A percentile compares a stretch with the other conserved stretches of the same genome.
These are phyloP conservation scores for Wallacemonas sp. DNA, from an alignment of 208 protist genomes.

Conservation along the genomic window DNA sequence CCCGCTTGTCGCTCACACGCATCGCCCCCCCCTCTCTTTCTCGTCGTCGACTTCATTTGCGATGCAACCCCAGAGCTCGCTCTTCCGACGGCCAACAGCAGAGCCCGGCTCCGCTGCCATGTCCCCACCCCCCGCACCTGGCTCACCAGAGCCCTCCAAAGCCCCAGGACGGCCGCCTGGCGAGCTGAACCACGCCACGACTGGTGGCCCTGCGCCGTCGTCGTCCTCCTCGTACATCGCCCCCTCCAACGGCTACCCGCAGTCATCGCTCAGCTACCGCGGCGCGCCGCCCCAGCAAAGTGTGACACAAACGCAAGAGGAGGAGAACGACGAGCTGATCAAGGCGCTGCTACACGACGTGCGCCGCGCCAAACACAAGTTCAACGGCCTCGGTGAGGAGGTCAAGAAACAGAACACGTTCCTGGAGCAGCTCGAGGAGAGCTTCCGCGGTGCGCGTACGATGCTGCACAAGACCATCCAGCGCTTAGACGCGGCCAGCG, in stretches of 20 bases:
- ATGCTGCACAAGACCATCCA: conserved; percentile 53
- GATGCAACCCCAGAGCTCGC: conserved; percentile 66
- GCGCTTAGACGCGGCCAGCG: conserved; percentile 36
- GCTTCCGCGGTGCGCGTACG: conserved; percentile 40
- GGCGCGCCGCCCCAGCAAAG: conserved; percentile 1
- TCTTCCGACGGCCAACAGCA: conserved; percentile 49
- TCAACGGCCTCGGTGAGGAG: conserved; percentile 62
- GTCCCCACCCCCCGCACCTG: background rate
- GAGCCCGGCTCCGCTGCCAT: conserved; percentile 12
- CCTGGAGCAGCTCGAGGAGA: conserved; percentile 44
- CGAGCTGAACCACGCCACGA: too few species aligned
- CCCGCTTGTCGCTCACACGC: too few species aligned
- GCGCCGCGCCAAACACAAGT: conserved; percentile 40
- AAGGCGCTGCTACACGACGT: conserved; percentile 67
- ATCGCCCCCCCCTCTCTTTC: too few species aligned
- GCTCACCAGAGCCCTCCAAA: too few species aligned
- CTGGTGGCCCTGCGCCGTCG: too few species aligned
- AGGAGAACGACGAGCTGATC: conserved; percentile 79
- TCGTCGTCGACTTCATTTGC: conserved; percentile 2
- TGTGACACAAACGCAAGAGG: conserved; percentile 26
- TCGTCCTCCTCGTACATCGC: too few species aligned
- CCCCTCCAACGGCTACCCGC: background rate
- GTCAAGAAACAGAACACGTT: conserved; percentile 71
- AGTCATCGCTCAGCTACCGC: conserved; percentile 5
- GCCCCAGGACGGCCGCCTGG: too few species aligned